Evolutionary conservation across 176 grass and related monocot genomes (phyloP), one percentile per base, ranked within the genome.

Genomic region (Oropetium thomaeum): DNA sequence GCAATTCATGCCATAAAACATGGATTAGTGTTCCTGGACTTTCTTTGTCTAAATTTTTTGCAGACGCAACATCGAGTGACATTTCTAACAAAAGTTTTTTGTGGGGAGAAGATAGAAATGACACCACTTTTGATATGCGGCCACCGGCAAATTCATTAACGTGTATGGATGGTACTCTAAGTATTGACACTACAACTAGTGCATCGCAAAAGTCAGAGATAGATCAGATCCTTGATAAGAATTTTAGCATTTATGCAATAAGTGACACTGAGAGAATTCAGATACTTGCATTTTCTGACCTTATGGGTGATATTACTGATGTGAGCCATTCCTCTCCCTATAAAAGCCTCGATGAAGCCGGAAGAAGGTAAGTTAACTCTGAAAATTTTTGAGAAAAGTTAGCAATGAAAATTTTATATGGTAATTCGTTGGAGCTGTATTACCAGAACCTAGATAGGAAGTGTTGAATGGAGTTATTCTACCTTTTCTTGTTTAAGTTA

Each of bases 321-420:
- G 74, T 83, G 70, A 91, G 60, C 55, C 41, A 62, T 81, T 70
- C 86, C 77, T 93, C 90, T 91, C 75, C 84, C 34, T 93, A 93
- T 45, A 88, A 90, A 87, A 97, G 67, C 75, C 88, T 97, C 68
- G 95, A 97, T 72, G 88, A 97, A 84, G 73, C 95, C 51, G 95
- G 88, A 25, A 84, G 90, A 68, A 89, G 87, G 95, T 93, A 90
- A 83, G 55, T 25, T 26, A 84, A 62, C 78, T 64, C 23, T 20
- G 41, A 49, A 54, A 63, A 19, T 55, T 65, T 59, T n/a, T n/a
- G n/a, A n/a, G n/a, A n/a, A n/a, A n/a, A n/a, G n/a, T n/a, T n/a
- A n/a, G n/a, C n/a, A n/a, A n/a, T n/a, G n/a, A n/a, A n/a, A n/a
- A n/a, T 65, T 59, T 28, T 67, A 17, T 72, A 11, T 77, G 65